phyloP scores from a whole-genome alignment of 2,329 filamentous ascomycete genomes.

The Aspergillus arachidicola region DNA sequence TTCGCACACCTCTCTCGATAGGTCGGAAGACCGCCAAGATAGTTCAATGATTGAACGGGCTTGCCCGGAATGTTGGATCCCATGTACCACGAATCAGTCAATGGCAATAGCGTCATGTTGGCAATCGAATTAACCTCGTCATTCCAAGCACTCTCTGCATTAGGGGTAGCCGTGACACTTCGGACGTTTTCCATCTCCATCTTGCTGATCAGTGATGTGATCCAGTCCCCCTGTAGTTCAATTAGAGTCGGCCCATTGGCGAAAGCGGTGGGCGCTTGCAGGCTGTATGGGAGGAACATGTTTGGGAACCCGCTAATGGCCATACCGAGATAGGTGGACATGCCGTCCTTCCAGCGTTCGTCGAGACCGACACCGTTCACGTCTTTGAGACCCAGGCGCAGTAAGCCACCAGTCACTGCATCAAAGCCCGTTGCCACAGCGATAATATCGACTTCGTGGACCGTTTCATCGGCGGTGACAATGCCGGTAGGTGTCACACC shows the following conservation, averaged over 20 bases:
- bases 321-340: conserved; percentile 41
- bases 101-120: neutral
- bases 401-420: conserved; percentile 9
- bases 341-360: conserved; percentile 31
- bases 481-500: neutral
- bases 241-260: conserved; percentile 47
- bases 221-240: conserved; percentile 46
- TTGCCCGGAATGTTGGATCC: neutral
- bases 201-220: conserved; percentile 50
- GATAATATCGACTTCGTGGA: conserved; percentile 40
- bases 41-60: neutral
- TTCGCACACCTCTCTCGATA: neutral
- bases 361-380: conserved; percentile 30
- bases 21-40: neutral
- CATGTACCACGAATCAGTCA: neutral
- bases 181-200: conserved; percentile 1
- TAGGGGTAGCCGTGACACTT: neutral
- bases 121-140: neutral
- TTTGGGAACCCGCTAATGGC: conserved; percentile 44
- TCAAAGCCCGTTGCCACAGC: conserved; percentile 46
- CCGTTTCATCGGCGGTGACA: conserved; percentile 29
- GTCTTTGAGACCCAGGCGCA: conserved; percentile 36
- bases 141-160: neutral
- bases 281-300: conserved; percentile 53
- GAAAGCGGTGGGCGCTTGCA: conserved; percentile 52